Percentiles rank a stretch among this genome's conserved stretches.
These are phyloP conservation scores for Mortierella sp. DNA, from an alignment of 371 early-diverging fungal species.

Conservation along the genomic window DNA sequence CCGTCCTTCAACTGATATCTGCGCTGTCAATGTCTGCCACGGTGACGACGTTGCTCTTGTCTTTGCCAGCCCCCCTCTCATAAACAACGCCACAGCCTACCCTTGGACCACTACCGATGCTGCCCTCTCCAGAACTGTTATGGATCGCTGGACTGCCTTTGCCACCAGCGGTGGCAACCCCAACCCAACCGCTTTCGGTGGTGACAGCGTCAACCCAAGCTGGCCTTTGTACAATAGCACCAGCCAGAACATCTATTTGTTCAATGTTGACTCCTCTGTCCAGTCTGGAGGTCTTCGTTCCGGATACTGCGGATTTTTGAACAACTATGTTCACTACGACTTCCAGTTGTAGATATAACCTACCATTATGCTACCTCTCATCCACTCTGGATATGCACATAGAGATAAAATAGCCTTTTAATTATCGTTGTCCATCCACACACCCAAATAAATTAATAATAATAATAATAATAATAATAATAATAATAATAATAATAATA, in stretches of 20 bases:
- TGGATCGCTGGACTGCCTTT: conserved; percentile 56
- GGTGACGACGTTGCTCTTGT: conserved; percentile 54
- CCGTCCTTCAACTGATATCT: conserved; percentile 37
- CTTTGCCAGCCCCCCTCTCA: conserved; percentile 55
- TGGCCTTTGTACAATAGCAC: conserved; percentile 42
- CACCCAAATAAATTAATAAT: no score
- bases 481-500: no score
- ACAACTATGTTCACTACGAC: conserved; percentile 47
- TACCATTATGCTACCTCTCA: background rate
- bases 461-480: no score
- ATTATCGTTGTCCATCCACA: background rate
- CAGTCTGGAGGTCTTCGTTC: conserved; percentile 40
- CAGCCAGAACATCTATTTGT: conserved; percentile 41
- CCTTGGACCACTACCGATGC: conserved; percentile 54
- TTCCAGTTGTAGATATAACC: conserved; percentile 39
- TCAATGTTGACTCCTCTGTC: conserved; percentile 28
- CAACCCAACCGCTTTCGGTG: conserved; percentile 41
- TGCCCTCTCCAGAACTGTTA: conserved; percentile 45
- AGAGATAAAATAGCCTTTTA: background rate
- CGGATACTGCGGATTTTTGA: conserved; percentile 50
- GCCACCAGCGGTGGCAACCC: conserved; percentile 41
- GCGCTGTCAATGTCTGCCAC: conserved; percentile 49
- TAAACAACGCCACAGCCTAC: conserved; percentile 37
- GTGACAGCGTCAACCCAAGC: conserved; percentile 28
- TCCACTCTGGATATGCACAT: background rate